Base-by-base conservation (phyloP, 371 early-diverging fungal species). In the Lichtheimia ramosa region DNA sequence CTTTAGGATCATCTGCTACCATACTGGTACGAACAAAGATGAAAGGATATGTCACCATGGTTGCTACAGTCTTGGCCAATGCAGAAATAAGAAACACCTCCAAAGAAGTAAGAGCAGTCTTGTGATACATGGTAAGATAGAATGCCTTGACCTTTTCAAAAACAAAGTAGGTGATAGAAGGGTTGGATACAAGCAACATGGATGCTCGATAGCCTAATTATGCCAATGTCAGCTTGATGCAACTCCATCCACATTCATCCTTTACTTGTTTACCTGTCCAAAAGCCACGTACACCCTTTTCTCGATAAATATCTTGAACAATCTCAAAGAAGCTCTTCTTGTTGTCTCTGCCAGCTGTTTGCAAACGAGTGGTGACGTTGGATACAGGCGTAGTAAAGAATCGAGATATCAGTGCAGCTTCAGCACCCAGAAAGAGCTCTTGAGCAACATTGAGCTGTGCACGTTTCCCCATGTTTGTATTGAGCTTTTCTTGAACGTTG, bases 91-190 rank as follows among this genome's bases (percentile, higher is more conserved):
- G 74, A 54, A 85, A 85, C 20, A 82, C 71, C 28, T 85, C 73
- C 7, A 81, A 54, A 1, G 77, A 66, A 12, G 73, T 69, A 54
- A 85, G 61, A 1, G 61, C 43, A 3, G 77, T 54, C 41, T 71
- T 70, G 41, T 66, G 66, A 21, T 66, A 56, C 21, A 60, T 43
- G 13, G 58, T 63, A 40, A 82, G 49, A 54, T 81, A 71, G 13
- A 68, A 48, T 14, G 66, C 60, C 40, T 82, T 85, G 42, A 81
- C 58, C 39, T 81, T 81, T 67, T 85, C 85, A 59, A 85, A 83
- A 10, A 81, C 69, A 57, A 85, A 85, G 43, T 85, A 85, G 34
- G 85, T 85, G 63, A 85, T 83, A 1, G 85, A 85, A 0, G 85
- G 85, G 43, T 85, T 85, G 46, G 80, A 74, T 8, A 82, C 82